These are phyloP conservation scores for Cyclotella atomus DNA, from an alignment of 108 stramenopile species.

Conservation along the genomic window DNA sequence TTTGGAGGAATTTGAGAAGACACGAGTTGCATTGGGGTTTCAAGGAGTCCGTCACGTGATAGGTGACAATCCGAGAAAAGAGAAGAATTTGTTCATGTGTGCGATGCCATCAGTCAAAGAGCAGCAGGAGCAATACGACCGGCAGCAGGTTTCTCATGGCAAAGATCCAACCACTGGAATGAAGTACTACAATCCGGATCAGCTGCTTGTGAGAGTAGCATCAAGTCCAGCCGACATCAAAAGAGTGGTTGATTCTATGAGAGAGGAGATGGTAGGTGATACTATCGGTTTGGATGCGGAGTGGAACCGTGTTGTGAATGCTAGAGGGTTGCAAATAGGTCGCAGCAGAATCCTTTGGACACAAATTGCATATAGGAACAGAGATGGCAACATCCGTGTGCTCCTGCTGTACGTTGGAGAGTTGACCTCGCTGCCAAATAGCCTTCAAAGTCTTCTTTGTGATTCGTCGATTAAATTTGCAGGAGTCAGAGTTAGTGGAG, in stretches of 20 bases:
- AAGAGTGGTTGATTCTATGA: conserved; percentile 4
- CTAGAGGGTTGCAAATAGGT: not conserved
- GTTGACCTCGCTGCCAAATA: not conserved
- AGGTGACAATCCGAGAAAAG: conserved; percentile 34
- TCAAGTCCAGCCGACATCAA: conserved; percentile 1
- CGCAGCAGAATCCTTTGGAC: not conserved
- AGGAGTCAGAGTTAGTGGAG: conserved; percentile 37
- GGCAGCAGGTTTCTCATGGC: not conserved
- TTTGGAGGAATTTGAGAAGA: conserved; percentile 19
- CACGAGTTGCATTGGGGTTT: conserved; percentile 3
- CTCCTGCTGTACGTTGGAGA: not conserved
- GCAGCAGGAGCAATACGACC: conserved; percentile 16
- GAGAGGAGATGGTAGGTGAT: conserved; percentile 9
- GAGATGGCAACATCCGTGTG: not conserved
- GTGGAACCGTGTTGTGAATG: not conserved
- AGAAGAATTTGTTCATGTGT: conserved; percentile 6
- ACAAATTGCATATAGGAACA: conserved; percentile 2
- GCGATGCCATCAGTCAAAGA: conserved; percentile 19
- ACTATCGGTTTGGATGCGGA: conserved; percentile 34
- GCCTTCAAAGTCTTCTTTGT: conserved; percentile 10
- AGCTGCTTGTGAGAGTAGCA: not conserved
- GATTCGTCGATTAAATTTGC: conserved; percentile 2
- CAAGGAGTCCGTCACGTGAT: not conserved
- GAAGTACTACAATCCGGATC: not conserved
- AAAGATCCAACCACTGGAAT: not conserved